A percentile compares a stretch with the other conserved stretches of the same genome.
Conservation (phyloP, 2,329 filamentous ascomycete species). For the Colletotrichum tofieldiae region DNA sequence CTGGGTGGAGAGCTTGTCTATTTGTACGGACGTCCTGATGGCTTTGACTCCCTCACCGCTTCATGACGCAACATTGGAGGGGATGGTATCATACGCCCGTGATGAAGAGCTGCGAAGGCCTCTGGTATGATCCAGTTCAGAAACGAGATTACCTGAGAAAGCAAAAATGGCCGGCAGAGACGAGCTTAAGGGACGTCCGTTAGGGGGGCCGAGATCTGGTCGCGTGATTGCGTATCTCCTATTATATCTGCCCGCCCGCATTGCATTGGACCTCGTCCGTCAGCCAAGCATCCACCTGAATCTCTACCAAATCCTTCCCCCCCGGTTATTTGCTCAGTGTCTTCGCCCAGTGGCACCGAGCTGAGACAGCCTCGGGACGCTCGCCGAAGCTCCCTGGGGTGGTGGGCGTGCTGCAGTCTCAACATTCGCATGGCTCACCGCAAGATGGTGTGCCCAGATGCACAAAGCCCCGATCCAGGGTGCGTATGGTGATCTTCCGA, state of each 20-base stretch:
- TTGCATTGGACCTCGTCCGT: not conserved
- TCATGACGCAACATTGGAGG: constrained; percentile 43
- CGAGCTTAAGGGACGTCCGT: constrained; percentile 18
- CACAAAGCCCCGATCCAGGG: constrained; percentile 23
- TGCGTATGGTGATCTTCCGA: constrained; percentile 40
- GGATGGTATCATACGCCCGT: constrained; percentile 42
- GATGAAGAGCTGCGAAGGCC: not conserved
- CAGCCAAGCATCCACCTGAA: constrained; percentile 4
- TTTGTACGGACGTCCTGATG: constrained; percentile 30
- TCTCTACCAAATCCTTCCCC: not conserved
- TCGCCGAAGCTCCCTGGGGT: constrained; percentile 12
- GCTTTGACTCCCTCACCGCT: constrained; percentile 40
- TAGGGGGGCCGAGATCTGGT: constrained; percentile 30
- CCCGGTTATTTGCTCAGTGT: not conserved
- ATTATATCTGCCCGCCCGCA: not conserved
- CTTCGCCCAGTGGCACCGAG: not conserved
- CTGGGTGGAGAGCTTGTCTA: constrained; percentile 15
- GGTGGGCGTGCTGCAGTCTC: not conserved
- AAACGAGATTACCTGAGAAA: constrained; percentile 29
- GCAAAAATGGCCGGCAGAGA: not conserved
- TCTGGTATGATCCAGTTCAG: constrained; percentile 14
- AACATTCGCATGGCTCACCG: constrained; percentile 20
- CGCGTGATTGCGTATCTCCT: constrained; percentile 33
- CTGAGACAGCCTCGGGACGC: constrained; percentile 30
- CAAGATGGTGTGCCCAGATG: constrained; percentile 22